A percentile compares a stretch with the other conserved stretches of the same genome.
Evolutionary conservation across 169 alveolate species (phyloP).

Genomic region (Cryptosporidium ryanae): DNA sequence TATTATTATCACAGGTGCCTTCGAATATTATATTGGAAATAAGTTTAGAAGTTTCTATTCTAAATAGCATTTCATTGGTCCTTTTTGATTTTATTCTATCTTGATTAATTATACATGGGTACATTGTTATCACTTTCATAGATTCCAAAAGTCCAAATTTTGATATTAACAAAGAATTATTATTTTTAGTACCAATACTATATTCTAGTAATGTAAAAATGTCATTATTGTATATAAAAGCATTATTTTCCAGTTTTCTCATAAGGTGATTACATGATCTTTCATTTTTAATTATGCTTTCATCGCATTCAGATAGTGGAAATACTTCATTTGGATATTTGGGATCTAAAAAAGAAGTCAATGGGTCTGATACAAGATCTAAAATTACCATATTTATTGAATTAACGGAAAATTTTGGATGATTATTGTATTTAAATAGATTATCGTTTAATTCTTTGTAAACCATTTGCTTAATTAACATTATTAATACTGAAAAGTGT

Average conservation of each 20-base stretch:
- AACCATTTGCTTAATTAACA: constrained; percentile 29
- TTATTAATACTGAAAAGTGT: constrained; percentile 23
- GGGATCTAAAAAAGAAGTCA: constrained; percentile 4
- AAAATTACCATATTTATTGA: constrained; percentile 3
- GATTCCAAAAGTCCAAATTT: constrained; percentile 40
- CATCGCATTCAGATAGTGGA: neutral
- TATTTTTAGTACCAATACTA: neutral
- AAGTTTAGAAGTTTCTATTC: constrained; percentile 25
- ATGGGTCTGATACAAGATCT: constrained; percentile 32
- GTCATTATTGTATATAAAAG: neutral
- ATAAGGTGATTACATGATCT: no score
- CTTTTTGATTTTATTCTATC: neutral
- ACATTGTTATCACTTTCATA: neutral
- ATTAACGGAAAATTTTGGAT: constrained; percentile 35
- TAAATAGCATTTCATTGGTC: constrained; percentile 7
- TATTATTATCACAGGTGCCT: neutral
- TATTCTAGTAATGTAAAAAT: constrained; percentile 1
- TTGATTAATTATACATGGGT: constrained; percentile 5
- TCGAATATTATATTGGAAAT: constrained; percentile 43
- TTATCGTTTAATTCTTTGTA: constrained; percentile 28
- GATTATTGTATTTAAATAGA: constrained; percentile 21
- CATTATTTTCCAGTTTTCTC: no score
- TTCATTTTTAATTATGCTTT: neutral
- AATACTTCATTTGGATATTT: constrained; percentile 26
- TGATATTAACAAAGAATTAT: neutral